These are phyloP conservation scores for Didymellaceae sp. DNA, from an alignment of 2,329 filamentous ascomycete species.

Conservation along the genomic window DNA sequence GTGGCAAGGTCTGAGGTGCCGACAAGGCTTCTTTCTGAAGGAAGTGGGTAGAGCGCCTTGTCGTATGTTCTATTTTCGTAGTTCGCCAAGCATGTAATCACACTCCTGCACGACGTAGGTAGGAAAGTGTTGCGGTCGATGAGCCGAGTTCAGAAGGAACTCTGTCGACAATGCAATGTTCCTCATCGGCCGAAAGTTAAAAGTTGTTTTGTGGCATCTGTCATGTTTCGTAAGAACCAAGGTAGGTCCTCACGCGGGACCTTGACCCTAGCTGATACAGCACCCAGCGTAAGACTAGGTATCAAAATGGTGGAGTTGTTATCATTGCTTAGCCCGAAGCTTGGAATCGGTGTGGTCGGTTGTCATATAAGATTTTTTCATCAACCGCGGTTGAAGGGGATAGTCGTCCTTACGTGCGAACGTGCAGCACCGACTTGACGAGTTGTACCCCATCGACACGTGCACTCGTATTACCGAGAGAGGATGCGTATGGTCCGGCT, in stretches of 20 bases:
- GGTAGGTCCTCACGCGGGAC: not conserved
- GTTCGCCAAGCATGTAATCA: constrained; percentile 1
- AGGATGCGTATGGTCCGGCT: constrained; percentile 11
- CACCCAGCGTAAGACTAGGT: constrained; percentile 11
- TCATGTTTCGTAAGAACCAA: constrained; percentile 2
- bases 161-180: not conserved
- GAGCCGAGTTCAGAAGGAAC: no score
- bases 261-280: constrained; percentile 9
- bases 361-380: not conserved
- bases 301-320: constrained; percentile 7
- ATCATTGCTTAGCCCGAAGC: constrained; percentile 7
- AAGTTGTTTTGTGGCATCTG: not conserved
- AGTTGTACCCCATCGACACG: constrained; percentile 4
- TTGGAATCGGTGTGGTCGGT: not conserved
- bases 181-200: no score
- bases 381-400: not conserved
- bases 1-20: constrained; percentile 1
- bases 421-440: not conserved
- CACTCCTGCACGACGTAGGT: constrained; percentile 1
- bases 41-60: constrained; percentile 1
- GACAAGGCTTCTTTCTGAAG: not conserved
- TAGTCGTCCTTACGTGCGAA: constrained; percentile 9
- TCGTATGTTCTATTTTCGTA: constrained; percentile 12
- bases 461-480: constrained; percentile 3
- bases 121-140: no score